Base-by-base conservation (phyloP, 129 eudicot genomes). In the Apium graveolens region DNA sequence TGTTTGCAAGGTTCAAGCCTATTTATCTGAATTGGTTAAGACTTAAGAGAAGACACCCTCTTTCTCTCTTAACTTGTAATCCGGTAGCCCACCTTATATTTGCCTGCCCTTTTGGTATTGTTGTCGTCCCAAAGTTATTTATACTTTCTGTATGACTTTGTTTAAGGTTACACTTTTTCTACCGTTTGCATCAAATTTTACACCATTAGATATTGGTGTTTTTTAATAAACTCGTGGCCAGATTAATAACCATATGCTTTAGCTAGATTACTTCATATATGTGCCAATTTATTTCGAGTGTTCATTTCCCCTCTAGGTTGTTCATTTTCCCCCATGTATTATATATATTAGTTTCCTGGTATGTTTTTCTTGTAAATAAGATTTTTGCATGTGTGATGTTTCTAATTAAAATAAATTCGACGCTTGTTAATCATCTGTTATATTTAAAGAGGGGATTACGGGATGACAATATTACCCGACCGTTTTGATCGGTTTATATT, bases 81-180 rank as follows among this genome's bases (percentile, higher is more conserved):
- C 80, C 63, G 80, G 81, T 66, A 62, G 78, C 78, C 74, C 63
- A 78, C 81, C 81, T 82, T 70, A 41, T 77, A 44, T 82, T 37
- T 60, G 53, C 71, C 63, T 68, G 78, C 66, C 86, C 80, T 76
- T 84, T 80, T 80, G 60, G 35, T 26, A 65, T 65, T 53, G 46
- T 80, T 70, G 82, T 70, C 68, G 46, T 32, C 14, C 51, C 16
- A 69, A 79, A 48, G 34, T 79, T 79, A 41, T 51, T 20, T 51
- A 5, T 7, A 51, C 57, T 6, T 20, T 7, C 11, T 51, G 62
- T 21, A 5, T 7, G 7, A 57, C 65, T 57, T 24, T n/a, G n/a
- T 31, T 57, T 27, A 9, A 51, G 41, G 0, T 55, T 55, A 24
- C 9, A 18, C 12, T 57, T 57, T 57, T 57, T 24, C 31, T 24